Evolutionary conservation across 768 basidiomycete genomes (phyloP).

Genomic region (Mycena amicta): DNA sequence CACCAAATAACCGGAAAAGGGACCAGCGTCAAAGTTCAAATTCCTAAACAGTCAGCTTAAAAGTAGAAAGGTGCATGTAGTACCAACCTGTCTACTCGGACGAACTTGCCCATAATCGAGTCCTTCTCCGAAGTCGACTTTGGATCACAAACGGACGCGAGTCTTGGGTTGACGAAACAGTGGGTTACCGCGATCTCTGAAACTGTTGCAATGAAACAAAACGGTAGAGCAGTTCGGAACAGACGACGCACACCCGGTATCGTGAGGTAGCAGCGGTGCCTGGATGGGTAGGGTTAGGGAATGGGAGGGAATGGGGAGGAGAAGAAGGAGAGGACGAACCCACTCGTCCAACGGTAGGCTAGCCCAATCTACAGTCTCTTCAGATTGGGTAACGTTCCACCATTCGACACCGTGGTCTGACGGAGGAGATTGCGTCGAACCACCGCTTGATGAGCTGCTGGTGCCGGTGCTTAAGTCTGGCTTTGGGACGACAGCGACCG

Average conservation of each 20-base stretch:
- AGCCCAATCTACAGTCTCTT: conserved; percentile 52
- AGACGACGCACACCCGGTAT: conserved; percentile 66
- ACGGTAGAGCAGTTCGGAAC: not conserved
- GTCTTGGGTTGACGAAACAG: conserved; percentile 66
- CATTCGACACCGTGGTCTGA: conserved; percentile 53
- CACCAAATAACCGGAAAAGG: conserved; percentile 18
- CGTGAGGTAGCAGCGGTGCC: conserved; percentile 72
- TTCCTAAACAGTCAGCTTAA: conserved; percentile 2
- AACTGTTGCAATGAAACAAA: conserved; percentile 43
- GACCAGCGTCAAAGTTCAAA: conserved; percentile 21
- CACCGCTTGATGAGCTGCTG: too few species aligned
- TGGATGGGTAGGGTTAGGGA: too few species aligned
- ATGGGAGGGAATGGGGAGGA: too few species aligned
- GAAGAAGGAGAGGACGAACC: too few species aligned
- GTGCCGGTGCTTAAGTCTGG: conserved; percentile 16
- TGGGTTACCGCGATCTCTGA: conserved; percentile 76
- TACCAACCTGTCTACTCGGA: conserved; percentile 72
- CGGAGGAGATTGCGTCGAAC: conserved; percentile 14
- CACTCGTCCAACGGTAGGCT: conserved; percentile 81
- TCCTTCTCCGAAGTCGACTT: conserved; percentile 70
- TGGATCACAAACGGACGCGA: conserved; percentile 68
- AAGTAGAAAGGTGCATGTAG: conserved; percentile 55
- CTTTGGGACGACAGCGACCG: conserved; percentile 41
- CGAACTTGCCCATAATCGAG: conserved; percentile 85
- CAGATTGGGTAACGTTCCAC: conserved; percentile 61